phyloP scores from a whole-genome alignment of 371 early-diverging fungal genomes.

The Haplosporangium sp. region DNA sequence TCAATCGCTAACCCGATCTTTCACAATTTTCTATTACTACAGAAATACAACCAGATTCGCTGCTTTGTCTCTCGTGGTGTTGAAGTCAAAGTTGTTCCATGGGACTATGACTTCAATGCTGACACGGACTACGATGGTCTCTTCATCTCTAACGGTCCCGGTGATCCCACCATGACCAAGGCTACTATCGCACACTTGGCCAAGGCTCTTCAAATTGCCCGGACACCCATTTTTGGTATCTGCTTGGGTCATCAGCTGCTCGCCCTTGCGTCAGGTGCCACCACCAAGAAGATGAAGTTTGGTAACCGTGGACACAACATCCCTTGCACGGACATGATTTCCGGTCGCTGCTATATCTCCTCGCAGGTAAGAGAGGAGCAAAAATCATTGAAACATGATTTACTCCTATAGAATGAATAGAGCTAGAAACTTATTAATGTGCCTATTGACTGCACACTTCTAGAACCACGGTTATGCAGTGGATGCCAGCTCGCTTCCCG shows the following conservation, averaged over 20 bases:
- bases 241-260: conserved; percentile 97
- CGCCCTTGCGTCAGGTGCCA: conserved; percentile 93
- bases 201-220: conserved; percentile 70
- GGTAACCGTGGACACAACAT: conserved; percentile 99
- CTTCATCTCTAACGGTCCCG: conserved; percentile 97
- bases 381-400: background rate
- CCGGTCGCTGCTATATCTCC: conserved; percentile 97
- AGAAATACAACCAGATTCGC: conserved; percentile 96
- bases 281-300: conserved; percentile 95
- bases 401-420: background rate
- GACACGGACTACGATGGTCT: conserved; percentile 89
- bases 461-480: conserved; percentile 97
- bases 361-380: conserved; percentile 66
- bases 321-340: conserved; percentile 94
- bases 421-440: background rate
- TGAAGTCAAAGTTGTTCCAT: conserved; percentile 94
- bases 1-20: background rate
- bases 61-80: conserved; percentile 95
- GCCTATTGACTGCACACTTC: background rate
- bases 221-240: conserved; percentile 97
- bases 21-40: background rate
- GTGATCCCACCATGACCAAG: conserved; percentile 90
- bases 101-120: conserved; percentile 90
- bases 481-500: conserved; percentile 81
- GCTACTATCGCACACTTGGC: conserved; percentile 79